Evolutionary conservation across 2,329 filamentous ascomycete species (phyloP), one percentile per base, ranked within the genome.

Genomic region (Sporothrix mexicana): DNA sequence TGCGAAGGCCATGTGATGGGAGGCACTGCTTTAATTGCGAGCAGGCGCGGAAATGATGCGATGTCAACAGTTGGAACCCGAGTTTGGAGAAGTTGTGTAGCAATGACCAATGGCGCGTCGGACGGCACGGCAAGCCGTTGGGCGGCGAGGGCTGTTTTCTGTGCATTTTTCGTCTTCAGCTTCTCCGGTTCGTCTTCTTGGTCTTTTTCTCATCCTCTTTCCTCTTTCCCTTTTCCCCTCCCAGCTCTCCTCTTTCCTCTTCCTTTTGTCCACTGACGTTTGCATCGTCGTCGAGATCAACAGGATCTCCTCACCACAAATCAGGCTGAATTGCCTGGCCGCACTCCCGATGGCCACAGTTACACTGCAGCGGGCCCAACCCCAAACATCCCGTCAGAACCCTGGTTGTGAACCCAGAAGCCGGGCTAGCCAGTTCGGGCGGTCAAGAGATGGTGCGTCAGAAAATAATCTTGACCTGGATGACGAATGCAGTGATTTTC

Each of bases 251-350:
- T 57, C 53, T 6, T 57, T 5, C 1, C 36, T 12, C 25, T 36
- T 41, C 25, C 13, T 4, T n/a, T 41, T 30, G 8, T n/a, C 57
- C 57, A 36, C 15, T 61, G 30, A 10, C 15, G 57, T 45, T 23
- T 41, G 13, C 36, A 41, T 43, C 59, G 23, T 57, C 23, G 59
- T 64, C n/a, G n/a, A n/a, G 36, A 45, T 64, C 41, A 64, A 10
- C n/a, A n/a, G n/a, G 10, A 64, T 64, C 41, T 45, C 59, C 59
- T 64, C 36, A 45, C 41, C 17, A 41, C 17, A 64, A 7, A 64
- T 64, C 36, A 45, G 59, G 17, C 59, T 64, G 59, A 64, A 64
- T 64, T 23, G 36, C 20, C 36, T n/a, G 41, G 59, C 59, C 59
- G 36, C 59, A 30, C 30, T 6, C n/a, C 59, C 59, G 13, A 43